Conservation (phyloP, 176 grass and related monocot genomes). For the Musa itinerans region DNA sequence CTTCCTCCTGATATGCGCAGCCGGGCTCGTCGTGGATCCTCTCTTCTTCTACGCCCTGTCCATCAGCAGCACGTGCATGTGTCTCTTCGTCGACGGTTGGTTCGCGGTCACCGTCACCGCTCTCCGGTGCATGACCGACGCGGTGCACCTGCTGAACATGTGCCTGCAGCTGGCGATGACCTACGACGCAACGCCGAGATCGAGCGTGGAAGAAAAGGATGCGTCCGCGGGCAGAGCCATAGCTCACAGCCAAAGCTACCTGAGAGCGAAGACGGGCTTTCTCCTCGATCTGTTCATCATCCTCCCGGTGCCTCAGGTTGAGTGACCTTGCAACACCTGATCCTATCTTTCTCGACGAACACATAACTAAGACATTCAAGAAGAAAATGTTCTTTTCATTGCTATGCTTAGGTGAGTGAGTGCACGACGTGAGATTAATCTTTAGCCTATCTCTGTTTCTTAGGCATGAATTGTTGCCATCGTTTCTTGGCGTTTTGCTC, state of each 20-base stretch:
- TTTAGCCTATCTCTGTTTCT: no score
- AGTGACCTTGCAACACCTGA: background rate
- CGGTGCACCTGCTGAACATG: constrained; percentile 63
- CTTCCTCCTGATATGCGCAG: constrained; percentile 64
- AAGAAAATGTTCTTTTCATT: no score
- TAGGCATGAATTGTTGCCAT: no score
- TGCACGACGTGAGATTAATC: no score
- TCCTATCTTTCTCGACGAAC: background rate
- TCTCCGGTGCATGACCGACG: constrained; percentile 66
- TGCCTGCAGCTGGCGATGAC: constrained; percentile 38
- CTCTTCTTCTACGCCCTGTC: constrained; percentile 78
- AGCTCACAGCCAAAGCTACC: background rate
- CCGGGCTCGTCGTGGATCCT: constrained; percentile 67
- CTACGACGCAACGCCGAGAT: background rate
- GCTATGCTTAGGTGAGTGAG: no score
- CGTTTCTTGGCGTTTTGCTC: no score
- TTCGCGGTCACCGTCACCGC: constrained; percentile 58
- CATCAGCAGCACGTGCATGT: constrained; percentile 67
- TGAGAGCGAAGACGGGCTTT: constrained; percentile 37
- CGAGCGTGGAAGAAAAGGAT: constrained; percentile 25
- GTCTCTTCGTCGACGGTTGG: constrained; percentile 87
- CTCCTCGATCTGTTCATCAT: constrained; percentile 65
- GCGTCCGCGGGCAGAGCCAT: constrained; percentile 4
- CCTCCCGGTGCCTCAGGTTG: constrained; percentile 75
- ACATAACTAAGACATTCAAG: no score